phyloP scores from a whole-genome alignment of 192 early-diverging fungal species.

The Umbelopsis ramanniana region DNA sequence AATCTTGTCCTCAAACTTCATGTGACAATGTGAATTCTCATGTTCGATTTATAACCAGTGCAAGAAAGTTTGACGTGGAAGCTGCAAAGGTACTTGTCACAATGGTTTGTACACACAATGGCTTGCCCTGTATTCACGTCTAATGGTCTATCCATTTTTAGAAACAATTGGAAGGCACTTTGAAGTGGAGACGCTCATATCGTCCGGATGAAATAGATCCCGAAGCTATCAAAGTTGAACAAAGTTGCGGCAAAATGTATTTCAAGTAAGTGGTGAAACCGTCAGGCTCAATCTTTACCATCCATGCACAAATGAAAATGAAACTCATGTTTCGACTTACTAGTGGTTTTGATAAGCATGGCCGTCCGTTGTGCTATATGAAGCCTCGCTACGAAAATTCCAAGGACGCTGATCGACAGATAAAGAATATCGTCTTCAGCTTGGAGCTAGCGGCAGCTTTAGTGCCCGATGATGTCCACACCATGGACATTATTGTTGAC shows the following conservation, averaged over 20 bases:
- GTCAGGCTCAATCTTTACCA: not conserved
- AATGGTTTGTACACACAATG: not conserved
- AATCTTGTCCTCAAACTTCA: not conserved
- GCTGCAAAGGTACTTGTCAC: conserved; percentile 9
- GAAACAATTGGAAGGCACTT: conserved; percentile 27
- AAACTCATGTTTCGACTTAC: not conserved
- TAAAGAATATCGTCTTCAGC: conserved; percentile 80
- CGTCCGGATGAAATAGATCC: conserved; percentile 27
- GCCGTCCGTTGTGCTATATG: conserved; percentile 77
- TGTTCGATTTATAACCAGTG: not conserved
- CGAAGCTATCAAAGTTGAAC: conserved; percentile 34
- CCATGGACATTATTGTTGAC: conserved; percentile 77
- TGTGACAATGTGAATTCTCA: no score
- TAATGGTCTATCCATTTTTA: not conserved
- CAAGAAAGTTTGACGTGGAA: conserved; percentile 17
- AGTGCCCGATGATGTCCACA: conserved; percentile 76
- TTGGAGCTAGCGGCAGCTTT: conserved; percentile 76
- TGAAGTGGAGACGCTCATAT: conserved; percentile 30
- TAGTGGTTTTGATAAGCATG: conserved; percentile 73
- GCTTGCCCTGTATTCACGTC: not conserved
- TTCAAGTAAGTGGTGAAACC: conserved; percentile 43
- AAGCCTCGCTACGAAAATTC: conserved; percentile 80
- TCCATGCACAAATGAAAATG: no score
- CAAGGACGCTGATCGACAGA: conserved; percentile 67
- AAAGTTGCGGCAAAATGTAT: conserved; percentile 79